Conservation (phyloP, 164 flowering plant genomes). For the Cinnamomum chago region DNA sequence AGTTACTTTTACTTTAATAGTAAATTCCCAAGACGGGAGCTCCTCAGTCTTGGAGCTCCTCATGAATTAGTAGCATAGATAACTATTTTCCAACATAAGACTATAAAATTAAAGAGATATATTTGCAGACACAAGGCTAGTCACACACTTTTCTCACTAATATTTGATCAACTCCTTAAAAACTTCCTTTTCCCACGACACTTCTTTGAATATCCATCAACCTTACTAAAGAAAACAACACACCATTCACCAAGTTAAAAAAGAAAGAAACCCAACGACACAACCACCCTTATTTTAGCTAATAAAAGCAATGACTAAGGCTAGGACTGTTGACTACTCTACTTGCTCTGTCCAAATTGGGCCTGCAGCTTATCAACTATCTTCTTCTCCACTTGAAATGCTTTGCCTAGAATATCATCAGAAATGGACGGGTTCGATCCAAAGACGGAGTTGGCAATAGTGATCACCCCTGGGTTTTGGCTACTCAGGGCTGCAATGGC, state of each 20-base stretch:
- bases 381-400: constrained; percentile 10
- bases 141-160: too few species aligned
- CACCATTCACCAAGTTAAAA: background rate
- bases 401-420: constrained; percentile 1
- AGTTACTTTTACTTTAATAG: too few species aligned
- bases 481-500: constrained; percentile 9
- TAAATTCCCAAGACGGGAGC: too few species aligned
- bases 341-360: background rate
- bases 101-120: too few species aligned
- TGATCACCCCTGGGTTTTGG: constrained; percentile 13
- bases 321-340: background rate
- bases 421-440: constrained; percentile 3
- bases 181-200: too few species aligned
- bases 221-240: background rate
- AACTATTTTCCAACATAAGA: too few species aligned
- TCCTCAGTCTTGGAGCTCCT: too few species aligned
- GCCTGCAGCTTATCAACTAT: background rate
- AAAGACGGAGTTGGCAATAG: constrained; percentile 4
- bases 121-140: too few species aligned
- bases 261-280: background rate
- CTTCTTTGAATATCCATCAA: too few species aligned
- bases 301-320: background rate
- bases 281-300: background rate
- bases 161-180: too few species aligned
- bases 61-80: too few species aligned